Evolutionary conservation across 2,329 filamentous ascomycete species (phyloP).

Genomic region (Catunica adiposa): DNA sequence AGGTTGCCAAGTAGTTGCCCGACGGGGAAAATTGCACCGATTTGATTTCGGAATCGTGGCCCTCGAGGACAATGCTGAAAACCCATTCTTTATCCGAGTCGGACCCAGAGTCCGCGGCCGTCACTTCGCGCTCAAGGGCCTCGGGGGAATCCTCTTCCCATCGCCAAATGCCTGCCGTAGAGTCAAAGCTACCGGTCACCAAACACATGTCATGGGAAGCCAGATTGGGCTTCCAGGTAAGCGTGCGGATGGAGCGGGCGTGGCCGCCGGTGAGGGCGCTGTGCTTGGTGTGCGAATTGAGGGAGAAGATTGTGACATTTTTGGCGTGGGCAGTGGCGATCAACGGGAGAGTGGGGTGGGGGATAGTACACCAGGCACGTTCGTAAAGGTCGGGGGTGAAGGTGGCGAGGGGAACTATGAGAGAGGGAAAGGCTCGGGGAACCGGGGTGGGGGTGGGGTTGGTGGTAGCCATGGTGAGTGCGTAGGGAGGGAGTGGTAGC

Average conservation of each 20-base stretch:
- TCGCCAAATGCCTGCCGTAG: slow-evolving; percentile 73
- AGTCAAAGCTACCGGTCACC: slow-evolving; percentile 86
- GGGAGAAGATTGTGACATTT: slow-evolving; percentile 75
- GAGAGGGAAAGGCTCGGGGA: not conserved
- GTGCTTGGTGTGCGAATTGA: slow-evolving; percentile 63
- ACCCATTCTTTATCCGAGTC: slow-evolving; percentile 61
- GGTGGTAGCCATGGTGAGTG: slow-evolving; percentile 3
- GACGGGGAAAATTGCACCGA: slow-evolving; percentile 56
- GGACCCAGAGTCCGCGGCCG: slow-evolving; percentile 18
- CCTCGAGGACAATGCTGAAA: slow-evolving; percentile 80
- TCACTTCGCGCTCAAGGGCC: slow-evolving; percentile 15
- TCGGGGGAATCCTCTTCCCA: slow-evolving; percentile 27
- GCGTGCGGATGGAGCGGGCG: slow-evolving; percentile 70
- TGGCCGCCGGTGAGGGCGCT: slow-evolving; percentile 74
- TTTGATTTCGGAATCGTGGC: slow-evolving; percentile 90
- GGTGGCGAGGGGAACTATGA: slow-evolving; percentile 30
- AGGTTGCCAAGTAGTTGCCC: slow-evolving; percentile 71
- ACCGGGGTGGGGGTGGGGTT: not conserved
- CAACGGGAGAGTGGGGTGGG: slow-evolving; percentile 75
- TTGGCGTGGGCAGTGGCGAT: slow-evolving; percentile 81
- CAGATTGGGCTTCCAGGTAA: slow-evolving; percentile 70
- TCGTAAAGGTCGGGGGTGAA: slow-evolving; percentile 43
- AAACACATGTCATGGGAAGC: slow-evolving; percentile 52
- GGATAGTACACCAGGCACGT: slow-evolving; percentile 71
- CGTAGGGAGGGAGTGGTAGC: too few species aligned